Base-by-base conservation (phyloP, 2,329 filamentous ascomycete genomes). In the Aspergillus udagawae region DNA sequence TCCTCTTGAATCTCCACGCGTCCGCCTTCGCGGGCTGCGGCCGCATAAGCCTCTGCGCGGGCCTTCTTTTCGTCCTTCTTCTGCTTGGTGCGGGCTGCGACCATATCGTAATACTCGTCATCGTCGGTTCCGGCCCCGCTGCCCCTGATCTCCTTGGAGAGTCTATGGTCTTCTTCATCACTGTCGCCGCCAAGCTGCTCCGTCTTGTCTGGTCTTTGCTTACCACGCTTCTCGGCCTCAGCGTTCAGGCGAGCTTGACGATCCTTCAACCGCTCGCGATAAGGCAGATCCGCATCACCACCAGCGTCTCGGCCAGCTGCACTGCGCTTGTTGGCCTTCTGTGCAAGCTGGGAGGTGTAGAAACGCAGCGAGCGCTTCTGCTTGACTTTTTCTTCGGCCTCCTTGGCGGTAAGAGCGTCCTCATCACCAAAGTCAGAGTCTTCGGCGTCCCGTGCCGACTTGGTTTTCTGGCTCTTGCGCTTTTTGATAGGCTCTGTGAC, bases 301-400 rank as follows among this genome's bases (percentile, higher is more conserved):
- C 82, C 56, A 79, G 88, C 61, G 83, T 90, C 72, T 81, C 87
- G 44, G 80, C 86, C 62, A 83, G 89, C 74, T 78, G 77, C 60
- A 67, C 86, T 65, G 71, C 81, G 90, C 72, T 91, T 92, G 78
- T 91, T 96, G 56, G 91, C 86, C 77, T 97, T 97, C 73, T 97
- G 93, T 28, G 90, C 89, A 63, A 99, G 94, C 73, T 99, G 94
- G 3, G 92, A 96, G 2, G 95, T 97, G 82, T 99, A 99, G 81
- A 99, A 99, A 61, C 92, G 89, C 57, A 99, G 83, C 62, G 86
- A 91, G 81, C 95, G 96, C 82, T 94, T 96, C 74, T 90, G 90
- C 58, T 86, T 84, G 0, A 88, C 90, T 77, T 99, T 99, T 68
- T 96, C 91, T 45, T 89, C 90, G 0, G 91, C 88, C 59, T 93